Percentiles rank a stretch among this genome's conserved stretches.
Conservation (phyloP, 2,329 filamentous ascomycete genomes). For the Curvularia sp. region DNA sequence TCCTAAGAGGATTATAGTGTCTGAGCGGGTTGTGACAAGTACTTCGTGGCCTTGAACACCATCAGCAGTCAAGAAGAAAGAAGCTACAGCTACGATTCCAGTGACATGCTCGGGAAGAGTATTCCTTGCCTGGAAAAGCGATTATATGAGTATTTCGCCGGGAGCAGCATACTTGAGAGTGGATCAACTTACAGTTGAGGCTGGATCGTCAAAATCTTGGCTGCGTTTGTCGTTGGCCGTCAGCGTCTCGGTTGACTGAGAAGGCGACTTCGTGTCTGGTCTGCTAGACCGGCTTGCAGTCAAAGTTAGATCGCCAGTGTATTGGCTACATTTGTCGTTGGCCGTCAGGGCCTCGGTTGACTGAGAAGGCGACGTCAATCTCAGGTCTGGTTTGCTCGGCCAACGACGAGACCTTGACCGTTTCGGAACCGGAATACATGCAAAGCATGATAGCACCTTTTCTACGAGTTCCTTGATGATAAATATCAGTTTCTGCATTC, state of each 20-base stretch:
- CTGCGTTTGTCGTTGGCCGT: too few relatives aligned
- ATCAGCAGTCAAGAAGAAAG: background rate
- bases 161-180: background rate
- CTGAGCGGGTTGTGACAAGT: background rate
- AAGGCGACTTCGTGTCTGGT: too few relatives aligned
- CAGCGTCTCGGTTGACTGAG: too few relatives aligned
- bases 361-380: background rate
- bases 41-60: slow-evolving; percentile 2
- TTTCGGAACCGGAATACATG: background rate
- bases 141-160: background rate
- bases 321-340: too few relatives aligned
- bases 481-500: background rate
- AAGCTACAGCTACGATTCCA: background rate
- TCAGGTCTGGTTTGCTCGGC: background rate
- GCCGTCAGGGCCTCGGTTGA: background rate
- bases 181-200: too few relatives aligned
- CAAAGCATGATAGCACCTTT: slow-evolving; percentile 1
- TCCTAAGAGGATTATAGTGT: background rate
- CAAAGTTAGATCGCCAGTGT: too few relatives aligned
- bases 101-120: background rate
- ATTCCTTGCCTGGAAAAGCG: background rate
- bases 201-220: too few relatives aligned
- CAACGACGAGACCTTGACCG: background rate
- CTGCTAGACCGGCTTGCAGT: too few relatives aligned
- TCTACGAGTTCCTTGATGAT: background rate